Conservation (phyloP, 2,329 filamentous ascomycete species). For the Magnaporthales sp. region DNA sequence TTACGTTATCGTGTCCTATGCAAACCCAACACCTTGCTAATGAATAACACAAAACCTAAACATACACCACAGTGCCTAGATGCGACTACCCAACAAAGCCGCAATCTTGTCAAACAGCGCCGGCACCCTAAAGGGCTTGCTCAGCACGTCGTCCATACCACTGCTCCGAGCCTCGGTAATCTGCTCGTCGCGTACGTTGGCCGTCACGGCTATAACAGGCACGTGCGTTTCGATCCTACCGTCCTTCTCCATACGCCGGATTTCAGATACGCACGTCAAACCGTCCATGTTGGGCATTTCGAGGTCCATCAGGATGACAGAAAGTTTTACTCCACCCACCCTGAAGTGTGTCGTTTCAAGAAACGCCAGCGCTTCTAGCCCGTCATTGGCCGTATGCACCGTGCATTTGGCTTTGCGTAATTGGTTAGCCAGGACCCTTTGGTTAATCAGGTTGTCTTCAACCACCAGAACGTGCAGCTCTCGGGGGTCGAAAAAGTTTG, state of each 20-base stretch:
- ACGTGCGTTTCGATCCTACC: conserved; percentile 24
- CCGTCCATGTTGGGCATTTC: conserved; percentile 43
- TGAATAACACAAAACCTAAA: not conserved
- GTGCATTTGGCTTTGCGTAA: conserved; percentile 49
- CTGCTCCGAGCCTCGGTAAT: conserved; percentile 24
- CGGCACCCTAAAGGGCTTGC: conserved; percentile 46
- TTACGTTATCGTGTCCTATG: not conserved
- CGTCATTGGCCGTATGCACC: conserved; percentile 53
- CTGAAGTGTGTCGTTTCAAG: conserved; percentile 23
- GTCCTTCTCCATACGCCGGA: conserved; percentile 26
- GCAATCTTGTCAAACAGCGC: conserved; percentile 25
- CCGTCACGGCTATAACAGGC: conserved; percentile 37
- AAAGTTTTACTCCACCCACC: conserved; percentile 18
- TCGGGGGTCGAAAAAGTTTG: conserved; percentile 27
- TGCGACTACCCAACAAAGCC: not conserved
- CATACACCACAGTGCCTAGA: not conserved
- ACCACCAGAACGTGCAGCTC: conserved; percentile 52
- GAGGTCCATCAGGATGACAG: conserved; percentile 35
- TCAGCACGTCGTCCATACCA: conserved; percentile 43
- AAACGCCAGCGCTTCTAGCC: conserved; percentile 43
- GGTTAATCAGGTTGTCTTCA: conserved; percentile 61
- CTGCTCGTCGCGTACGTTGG: conserved; percentile 33
- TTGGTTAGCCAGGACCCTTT: conserved; percentile 58
- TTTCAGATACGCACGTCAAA: conserved; percentile 29
- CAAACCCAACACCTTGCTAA: not conserved